Base-by-base conservation (phyloP, 2,329 filamentous ascomycete species). In the Dactylella cylindrospora region DNA sequence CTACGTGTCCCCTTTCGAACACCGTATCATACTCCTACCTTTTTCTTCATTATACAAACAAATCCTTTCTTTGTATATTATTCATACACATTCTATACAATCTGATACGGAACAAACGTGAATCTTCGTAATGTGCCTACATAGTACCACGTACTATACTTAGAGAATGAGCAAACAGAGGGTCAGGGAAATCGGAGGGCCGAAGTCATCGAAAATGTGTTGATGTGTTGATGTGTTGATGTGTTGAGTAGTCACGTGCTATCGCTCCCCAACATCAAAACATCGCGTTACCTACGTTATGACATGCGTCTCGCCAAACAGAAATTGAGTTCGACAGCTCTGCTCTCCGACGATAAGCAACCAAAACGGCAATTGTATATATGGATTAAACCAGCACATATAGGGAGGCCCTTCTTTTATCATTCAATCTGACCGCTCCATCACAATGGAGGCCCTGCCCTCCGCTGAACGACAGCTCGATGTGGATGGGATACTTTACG, bases 401-500 rank as follows among this genome's bases (percentile, higher is more conserved):
- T n/a, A n/a, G n/a, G n/a, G n/a, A n/a, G n/a, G n/a, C n/a, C n/a
- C n/a, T n/a, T n/a, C n/a, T n/a, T n/a, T n/a, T n/a, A n/a, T n/a
- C n/a, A n/a, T n/a, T n/a, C n/a, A n/a, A n/a, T n/a, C n/a, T n/a
- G n/a, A n/a, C n/a, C n/a, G n/a, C n/a, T n/a, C n/a, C n/a, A n/a
- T 33, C 25, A 41, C 41, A 52, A 45, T 43, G 39, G 35, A 49
- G 19, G n/a, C 20, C 20, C 8, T 33, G 28, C 20, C 35, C 35
- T 41, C 38, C 25, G 23, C n/a, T 35, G 20, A 10, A 19, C 1
- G 20, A 46, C 3, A 38, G 10, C 17, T 66, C 57, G 67, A 64
- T 67, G 81, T 82, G 77, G 77, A 79, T 66, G 70, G 72, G 47
- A 75, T 86, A 35, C 75, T 87, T 26, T 71, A 76, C 51, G 82